Conservation (phyloP, 495 filamentous ascomycete genomes). For the Penicillium ucsense region DNA sequence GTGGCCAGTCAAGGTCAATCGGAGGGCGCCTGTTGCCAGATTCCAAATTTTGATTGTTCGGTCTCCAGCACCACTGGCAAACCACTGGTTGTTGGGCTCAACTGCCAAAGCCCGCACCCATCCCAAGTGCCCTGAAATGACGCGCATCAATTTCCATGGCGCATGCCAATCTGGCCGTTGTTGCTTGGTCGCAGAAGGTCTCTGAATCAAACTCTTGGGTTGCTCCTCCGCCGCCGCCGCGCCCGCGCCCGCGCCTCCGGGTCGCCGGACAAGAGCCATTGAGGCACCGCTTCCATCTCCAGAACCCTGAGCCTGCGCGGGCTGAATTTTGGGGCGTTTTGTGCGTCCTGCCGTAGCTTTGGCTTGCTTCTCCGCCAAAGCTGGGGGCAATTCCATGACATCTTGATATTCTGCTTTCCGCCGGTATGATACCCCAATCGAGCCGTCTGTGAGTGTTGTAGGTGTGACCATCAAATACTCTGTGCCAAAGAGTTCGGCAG, state of each 20-base stretch:
- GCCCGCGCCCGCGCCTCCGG: conserved; percentile 23
- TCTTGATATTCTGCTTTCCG: conserved; percentile 73
- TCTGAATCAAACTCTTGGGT: conserved; percentile 52
- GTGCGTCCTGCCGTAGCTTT: conserved; percentile 48
- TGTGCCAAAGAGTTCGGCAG: conserved; percentile 51
- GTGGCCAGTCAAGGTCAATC: conserved; percentile 88
- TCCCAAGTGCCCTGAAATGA: conserved; percentile 92
- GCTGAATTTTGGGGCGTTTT: conserved; percentile 42
- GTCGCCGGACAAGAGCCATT: conserved; percentile 34
- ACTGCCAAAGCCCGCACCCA: conserved; percentile 91
- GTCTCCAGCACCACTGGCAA: conserved; percentile 91
- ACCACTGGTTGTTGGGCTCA: conserved; percentile 96
- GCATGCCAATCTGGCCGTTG: conserved; percentile 87
- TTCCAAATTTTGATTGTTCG: conserved; percentile 99
- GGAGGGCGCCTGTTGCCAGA: conserved; percentile 70
- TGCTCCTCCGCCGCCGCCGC: conserved; percentile 25
- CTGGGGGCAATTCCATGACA: conserved; percentile 72
- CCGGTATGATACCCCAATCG: conserved; percentile 47
- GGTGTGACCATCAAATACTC: conserved; percentile 46
- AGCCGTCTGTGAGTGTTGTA: conserved; percentile 28
- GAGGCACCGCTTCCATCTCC: conserved; percentile 32
- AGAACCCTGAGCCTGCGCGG: conserved; percentile 12
- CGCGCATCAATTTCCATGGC: conserved; percentile 96
- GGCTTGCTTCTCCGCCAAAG: conserved; percentile 76
- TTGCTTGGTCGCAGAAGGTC: conserved; percentile 60